Conservation (phyloP, 2,329 filamentous ascomycete species). For the Tolypocladium album region DNA sequence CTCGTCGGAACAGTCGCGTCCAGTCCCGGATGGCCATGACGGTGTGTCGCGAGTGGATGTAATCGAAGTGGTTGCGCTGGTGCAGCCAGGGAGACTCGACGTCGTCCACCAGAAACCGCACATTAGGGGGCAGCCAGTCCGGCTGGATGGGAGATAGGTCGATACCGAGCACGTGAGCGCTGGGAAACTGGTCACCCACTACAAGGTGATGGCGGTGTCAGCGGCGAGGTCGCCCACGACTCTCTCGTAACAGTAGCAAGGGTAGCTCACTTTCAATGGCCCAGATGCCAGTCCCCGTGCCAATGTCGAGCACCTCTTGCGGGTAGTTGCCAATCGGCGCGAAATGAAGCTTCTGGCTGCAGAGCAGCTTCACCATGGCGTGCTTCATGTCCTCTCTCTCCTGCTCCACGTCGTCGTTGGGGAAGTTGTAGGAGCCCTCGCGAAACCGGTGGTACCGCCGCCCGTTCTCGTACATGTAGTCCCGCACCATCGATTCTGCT, state of each 20-base stretch:
- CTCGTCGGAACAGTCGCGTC: slow-evolving; percentile 34
- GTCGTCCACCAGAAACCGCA: slow-evolving; percentile 46
- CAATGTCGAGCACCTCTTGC: slow-evolving; percentile 44
- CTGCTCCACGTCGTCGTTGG: slow-evolving; percentile 50
- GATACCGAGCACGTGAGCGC: slow-evolving; percentile 31
- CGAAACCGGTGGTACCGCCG: slow-evolving; percentile 46
- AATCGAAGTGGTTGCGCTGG: slow-evolving; percentile 44
- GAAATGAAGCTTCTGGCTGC: slow-evolving; percentile 37
- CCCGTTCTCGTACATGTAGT: slow-evolving; percentile 47
- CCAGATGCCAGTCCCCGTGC: slow-evolving; percentile 49
- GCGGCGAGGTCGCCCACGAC: background rate
- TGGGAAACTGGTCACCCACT: slow-evolving; percentile 36
- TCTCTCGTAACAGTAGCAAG: background rate
- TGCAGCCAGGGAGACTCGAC: slow-evolving; percentile 46
- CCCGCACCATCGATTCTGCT: slow-evolving; percentile 28
- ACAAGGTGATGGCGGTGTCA: background rate
- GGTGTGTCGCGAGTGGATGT: slow-evolving; percentile 48
- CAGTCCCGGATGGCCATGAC: slow-evolving; percentile 47
- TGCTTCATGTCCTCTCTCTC: slow-evolving; percentile 49
- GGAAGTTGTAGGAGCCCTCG: slow-evolving; percentile 45
- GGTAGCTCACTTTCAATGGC: slow-evolving; percentile 37
- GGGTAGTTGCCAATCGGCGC: slow-evolving; percentile 36
- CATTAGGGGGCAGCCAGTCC: slow-evolving; percentile 42
- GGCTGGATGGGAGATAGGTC: slow-evolving; percentile 40
- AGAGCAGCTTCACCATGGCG: slow-evolving; percentile 37